A percentile compares a stretch with the other conserved stretches of the same genome.
Evolutionary conservation across 2,329 filamentous ascomycete species (phyloP).

Genomic region (Cytospora paraplurivora): DNA sequence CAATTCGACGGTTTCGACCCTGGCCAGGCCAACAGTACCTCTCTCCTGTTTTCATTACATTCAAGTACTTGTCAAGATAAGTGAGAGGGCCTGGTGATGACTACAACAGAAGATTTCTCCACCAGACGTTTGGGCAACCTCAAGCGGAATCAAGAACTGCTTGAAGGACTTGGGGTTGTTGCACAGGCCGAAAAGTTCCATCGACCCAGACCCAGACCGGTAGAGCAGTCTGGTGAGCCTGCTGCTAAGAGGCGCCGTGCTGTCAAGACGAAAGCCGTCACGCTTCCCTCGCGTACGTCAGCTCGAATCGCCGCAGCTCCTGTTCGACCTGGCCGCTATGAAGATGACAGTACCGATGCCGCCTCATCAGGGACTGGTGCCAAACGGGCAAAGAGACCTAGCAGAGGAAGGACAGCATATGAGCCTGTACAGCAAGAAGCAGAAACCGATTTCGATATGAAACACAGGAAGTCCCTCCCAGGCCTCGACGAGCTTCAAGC

Average conservation of each 20-base stretch:
- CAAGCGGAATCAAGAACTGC: constrained; percentile 49
- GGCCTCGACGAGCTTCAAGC: constrained; percentile 33
- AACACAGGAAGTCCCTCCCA: background rate
- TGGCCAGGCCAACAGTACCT: too few species aligned
- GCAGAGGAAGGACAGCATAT: background rate
- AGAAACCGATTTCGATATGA: background rate
- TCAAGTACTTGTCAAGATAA: background rate
- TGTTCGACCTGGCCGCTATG: constrained; percentile 40
- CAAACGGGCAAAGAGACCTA: background rate
- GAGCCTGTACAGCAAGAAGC: background rate
- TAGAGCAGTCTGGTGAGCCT: background rate
- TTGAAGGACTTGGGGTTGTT: constrained; percentile 49
- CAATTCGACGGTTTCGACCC: too few species aligned
- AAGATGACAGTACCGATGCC: constrained; percentile 34
- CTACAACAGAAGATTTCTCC: constrained; percentile 42
- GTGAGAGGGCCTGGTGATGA: background rate
- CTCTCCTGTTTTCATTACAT: too few species aligned
- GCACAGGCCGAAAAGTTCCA: constrained; percentile 34
- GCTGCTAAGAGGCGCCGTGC: constrained; percentile 12
- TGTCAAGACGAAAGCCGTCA: constrained; percentile 12
- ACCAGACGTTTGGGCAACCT: constrained; percentile 50
- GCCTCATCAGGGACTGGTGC: background rate
- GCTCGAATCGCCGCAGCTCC: constrained; percentile 48
- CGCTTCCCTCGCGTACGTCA: constrained; percentile 46
- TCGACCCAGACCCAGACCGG: constrained; percentile 20